These are phyloP conservation scores for Irpex rosettiformis DNA, from an alignment of 1,284 basidiomycete species.

Conservation along the genomic window DNA sequence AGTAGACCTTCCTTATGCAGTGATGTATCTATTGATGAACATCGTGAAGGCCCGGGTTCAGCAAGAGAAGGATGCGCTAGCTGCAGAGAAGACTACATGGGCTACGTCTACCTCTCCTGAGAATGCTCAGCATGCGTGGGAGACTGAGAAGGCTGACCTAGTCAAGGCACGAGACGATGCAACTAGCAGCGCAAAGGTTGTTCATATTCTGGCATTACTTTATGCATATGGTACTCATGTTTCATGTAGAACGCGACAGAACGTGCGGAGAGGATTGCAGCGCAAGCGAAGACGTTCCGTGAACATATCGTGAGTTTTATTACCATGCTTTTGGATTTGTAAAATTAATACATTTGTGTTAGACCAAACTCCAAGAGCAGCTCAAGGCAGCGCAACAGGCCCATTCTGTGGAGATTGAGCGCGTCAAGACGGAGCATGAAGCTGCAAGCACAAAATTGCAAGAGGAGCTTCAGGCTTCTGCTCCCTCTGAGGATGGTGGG, in stretches of 20 bases:
- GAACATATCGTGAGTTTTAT: slow-evolving; percentile 31
- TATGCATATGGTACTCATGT: not conserved
- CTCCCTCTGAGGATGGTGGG: slow-evolving; percentile 30
- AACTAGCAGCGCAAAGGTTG: slow-evolving; percentile 42
- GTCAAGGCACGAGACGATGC: slow-evolving; percentile 59
- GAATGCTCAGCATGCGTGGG: slow-evolving; percentile 40
- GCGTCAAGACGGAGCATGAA: slow-evolving; percentile 40
- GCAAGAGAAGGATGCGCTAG: slow-evolving; percentile 56
- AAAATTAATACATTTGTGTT: not conserved
- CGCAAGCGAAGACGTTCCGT: slow-evolving; percentile 42
- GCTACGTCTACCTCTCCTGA: slow-evolving; percentile 28
- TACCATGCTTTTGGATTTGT: not conserved
- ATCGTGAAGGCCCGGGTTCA: slow-evolving; percentile 45
- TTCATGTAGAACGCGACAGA: slow-evolving; percentile 38
- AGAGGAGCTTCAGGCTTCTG: slow-evolving; percentile 35
- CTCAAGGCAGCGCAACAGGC: slow-evolving; percentile 35
- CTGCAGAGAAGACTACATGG: slow-evolving; percentile 57
- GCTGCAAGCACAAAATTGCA: slow-evolving; percentile 55
- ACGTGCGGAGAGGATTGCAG: slow-evolving; percentile 42
- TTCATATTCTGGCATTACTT: not conserved
- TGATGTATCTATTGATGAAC: not conserved
- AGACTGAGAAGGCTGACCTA: slow-evolving; percentile 56
- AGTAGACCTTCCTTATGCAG: slow-evolving; percentile 18
- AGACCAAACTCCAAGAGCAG: slow-evolving; percentile 45
- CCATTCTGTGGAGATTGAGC: slow-evolving; percentile 35